These are phyloP conservation scores for Parastagonospora nodorum DNA, from an alignment of 2,329 filamentous ascomycete species.

Conservation along the genomic window DNA sequence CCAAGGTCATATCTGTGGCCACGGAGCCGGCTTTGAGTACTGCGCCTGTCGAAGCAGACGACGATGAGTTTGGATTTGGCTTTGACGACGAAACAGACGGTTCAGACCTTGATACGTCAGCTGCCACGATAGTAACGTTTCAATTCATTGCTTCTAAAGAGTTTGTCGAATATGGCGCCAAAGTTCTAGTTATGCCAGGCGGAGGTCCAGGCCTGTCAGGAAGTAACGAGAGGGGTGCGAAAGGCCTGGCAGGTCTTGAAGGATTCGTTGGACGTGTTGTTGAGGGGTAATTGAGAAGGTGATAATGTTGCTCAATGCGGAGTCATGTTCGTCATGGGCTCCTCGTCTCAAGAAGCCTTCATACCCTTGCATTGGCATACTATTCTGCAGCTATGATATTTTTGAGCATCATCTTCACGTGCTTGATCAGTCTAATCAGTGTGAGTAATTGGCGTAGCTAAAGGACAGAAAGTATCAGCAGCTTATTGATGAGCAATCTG, in stretches of 20 bases:
- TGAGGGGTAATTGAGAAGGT: slow-evolving; percentile 9
- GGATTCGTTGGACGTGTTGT: slow-evolving; percentile 71
- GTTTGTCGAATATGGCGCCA: slow-evolving; percentile 74
- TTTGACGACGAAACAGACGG: slow-evolving; percentile 55
- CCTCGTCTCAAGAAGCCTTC: too few species aligned
- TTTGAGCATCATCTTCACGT: too few species aligned
- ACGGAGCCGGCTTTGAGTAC: slow-evolving; percentile 9
- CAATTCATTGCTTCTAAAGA: slow-evolving; percentile 72
- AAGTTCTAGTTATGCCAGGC: slow-evolving; percentile 73
- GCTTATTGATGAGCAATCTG: too few species aligned
- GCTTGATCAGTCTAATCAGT: too few species aligned
- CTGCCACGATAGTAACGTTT: slow-evolving; percentile 60
- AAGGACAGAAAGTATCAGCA: too few species aligned
- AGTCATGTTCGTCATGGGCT: too few species aligned
- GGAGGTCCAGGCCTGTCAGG: slow-evolving; percentile 65
- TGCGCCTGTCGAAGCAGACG: slow-evolving; percentile 26
- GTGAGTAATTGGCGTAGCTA: too few species aligned
- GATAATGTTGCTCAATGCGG: too few species aligned
- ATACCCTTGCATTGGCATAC: too few species aligned
- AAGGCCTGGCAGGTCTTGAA: slow-evolving; percentile 65
- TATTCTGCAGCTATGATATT: too few species aligned
- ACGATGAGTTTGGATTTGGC: slow-evolving; percentile 59
- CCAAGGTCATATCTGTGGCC: slow-evolving; percentile 66
- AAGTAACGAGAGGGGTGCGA: slow-evolving; percentile 57
- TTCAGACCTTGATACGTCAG: slow-evolving; percentile 25